Evolutionary conservation across 805 yeast species (phyloP).

Genomic region (Sugiyamaella floridensis): DNA sequence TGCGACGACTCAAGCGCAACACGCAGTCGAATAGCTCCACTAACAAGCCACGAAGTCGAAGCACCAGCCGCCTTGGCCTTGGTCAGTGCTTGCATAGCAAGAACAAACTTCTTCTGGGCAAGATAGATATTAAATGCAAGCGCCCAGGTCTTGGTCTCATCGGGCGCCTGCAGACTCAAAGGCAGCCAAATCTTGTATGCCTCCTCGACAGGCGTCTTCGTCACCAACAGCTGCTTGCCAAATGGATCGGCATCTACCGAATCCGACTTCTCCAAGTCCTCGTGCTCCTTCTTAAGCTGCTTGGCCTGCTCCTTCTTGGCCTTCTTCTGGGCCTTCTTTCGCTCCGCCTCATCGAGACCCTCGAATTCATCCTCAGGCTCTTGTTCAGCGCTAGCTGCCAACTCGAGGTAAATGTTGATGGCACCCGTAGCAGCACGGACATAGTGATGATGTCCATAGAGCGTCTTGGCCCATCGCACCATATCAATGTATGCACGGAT

Average conservation of each 20-base stretch:
- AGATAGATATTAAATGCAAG: slow-evolving; percentile 40
- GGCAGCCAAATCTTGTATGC: slow-evolving; percentile 39
- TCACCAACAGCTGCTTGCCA: slow-evolving; percentile 36
- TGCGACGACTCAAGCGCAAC: slow-evolving; percentile 32
- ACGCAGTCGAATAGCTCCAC: slow-evolving; percentile 32
- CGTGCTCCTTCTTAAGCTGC: slow-evolving; percentile 39
- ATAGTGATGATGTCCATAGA: slow-evolving; percentile 65
- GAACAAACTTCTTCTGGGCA: slow-evolving; percentile 42
- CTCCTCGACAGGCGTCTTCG: slow-evolving; percentile 37
- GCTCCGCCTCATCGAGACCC: slow-evolving; percentile 28
- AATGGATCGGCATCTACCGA: slow-evolving; percentile 38
- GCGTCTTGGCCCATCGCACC: slow-evolving; percentile 73
- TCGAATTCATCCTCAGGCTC: slow-evolving; percentile 13
- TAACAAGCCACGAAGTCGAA: slow-evolving; percentile 20
- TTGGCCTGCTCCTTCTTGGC: slow-evolving; percentile 41
- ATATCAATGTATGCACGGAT: slow-evolving; percentile 73
- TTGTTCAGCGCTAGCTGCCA: slow-evolving; percentile 15
- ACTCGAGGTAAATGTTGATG: slow-evolving; percentile 46
- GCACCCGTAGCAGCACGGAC: slow-evolving; percentile 66
- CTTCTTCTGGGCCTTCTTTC: slow-evolving; percentile 31
- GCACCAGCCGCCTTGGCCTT: slow-evolving; percentile 38
- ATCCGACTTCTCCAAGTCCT: slow-evolving; percentile 31
- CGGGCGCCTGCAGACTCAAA: slow-evolving; percentile 15
- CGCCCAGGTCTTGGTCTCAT: slow-evolving; percentile 36
- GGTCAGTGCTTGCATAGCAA: slow-evolving; percentile 45